phyloP scores from a whole-genome alignment of 805 yeast genomes.

The Teunomyces aglyptinius region DNA sequence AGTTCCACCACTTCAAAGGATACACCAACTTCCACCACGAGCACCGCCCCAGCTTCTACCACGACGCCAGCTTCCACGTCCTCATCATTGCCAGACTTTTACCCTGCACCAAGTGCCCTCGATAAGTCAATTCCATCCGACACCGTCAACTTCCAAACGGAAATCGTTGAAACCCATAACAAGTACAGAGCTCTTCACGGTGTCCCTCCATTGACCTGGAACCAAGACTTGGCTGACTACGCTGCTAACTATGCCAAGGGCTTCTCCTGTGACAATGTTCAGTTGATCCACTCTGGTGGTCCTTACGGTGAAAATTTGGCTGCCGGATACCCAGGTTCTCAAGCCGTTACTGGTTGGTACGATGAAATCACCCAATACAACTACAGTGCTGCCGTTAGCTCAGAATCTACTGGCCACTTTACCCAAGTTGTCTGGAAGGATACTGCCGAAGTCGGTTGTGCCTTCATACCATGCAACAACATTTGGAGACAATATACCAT shows the following conservation, averaged over 20 bases:
- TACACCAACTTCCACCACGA: constrained; percentile 14
- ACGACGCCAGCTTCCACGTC: constrained; percentile 9
- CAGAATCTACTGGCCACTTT: constrained; percentile 68
- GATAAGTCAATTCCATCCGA: constrained; percentile 10
- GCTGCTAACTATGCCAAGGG: constrained; percentile 41
- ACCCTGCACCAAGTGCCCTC: constrained; percentile 8
- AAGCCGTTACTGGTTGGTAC: constrained; percentile 74
- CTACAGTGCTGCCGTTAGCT: constrained; percentile 51
- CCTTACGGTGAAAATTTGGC: constrained; percentile 79
- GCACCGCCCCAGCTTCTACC: constrained; percentile 5
- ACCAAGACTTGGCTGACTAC: constrained; percentile 29
- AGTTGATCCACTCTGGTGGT: constrained; percentile 60
- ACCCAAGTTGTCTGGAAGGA: constrained; percentile 74
- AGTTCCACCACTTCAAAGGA: constrained; percentile 15
- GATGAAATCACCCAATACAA: constrained; percentile 57
- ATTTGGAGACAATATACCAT: constrained; percentile 61
- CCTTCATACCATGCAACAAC: constrained; percentile 45
- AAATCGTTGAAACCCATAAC: constrained; percentile 37
- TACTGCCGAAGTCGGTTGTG: constrained; percentile 67
- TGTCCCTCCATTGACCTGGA: constrained; percentile 32
- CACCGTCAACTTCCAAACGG: constrained; percentile 19
- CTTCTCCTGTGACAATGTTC: constrained; percentile 57
- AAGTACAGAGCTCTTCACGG: constrained; percentile 33
- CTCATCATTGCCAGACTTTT: constrained; percentile 6
- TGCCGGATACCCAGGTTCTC: constrained; percentile 50